A percentile compares a stretch with the other conserved stretches of the same genome.
Conservation (phyloP, 2,329 filamentous ascomycete genomes). For the Clonostachys rhizophaga region DNA sequence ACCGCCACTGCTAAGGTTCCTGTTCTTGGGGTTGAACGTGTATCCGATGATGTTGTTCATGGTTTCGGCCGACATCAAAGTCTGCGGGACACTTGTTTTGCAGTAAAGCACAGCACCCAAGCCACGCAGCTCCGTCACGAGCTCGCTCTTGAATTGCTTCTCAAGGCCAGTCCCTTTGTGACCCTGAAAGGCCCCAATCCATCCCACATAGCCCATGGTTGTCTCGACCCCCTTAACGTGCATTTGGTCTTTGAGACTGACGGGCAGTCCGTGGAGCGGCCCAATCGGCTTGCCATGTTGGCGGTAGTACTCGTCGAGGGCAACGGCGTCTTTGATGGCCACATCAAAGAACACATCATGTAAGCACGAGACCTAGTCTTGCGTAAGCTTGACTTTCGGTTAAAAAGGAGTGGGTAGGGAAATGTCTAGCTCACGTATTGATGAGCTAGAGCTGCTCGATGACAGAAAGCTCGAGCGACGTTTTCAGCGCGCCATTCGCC, state of each 20-base stretch:
- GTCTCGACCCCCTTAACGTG: constrained; percentile 38
- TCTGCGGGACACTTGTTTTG: constrained; percentile 15
- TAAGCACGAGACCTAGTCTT: constrained; percentile 30
- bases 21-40: constrained; percentile 26
- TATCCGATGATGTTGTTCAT: constrained; percentile 25
- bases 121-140: too few species aligned
- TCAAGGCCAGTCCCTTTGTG: too few species aligned
- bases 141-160: too few species aligned
- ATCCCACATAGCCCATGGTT: constrained; percentile 25
- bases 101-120: constrained; percentile 11
- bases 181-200: constrained; percentile 1
- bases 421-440: constrained; percentile 6
- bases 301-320: constrained; percentile 36
- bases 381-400: too few species aligned
- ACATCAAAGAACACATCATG: constrained; percentile 45
- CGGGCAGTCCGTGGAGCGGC: constrained; percentile 57
- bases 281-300: constrained; percentile 38
- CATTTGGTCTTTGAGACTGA: constrained; percentile 35
- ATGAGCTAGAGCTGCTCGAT: constrained; percentile 24
- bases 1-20: constrained; percentile 22
- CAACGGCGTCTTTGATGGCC: constrained; percentile 35
- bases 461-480: not conserved
- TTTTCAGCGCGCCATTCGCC: constrained; percentile 19
- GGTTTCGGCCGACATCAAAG: constrained; percentile 16
- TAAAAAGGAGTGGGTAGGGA: too few species aligned